Evolutionary conservation across 768 basidiomycete genomes (phyloP).

Genomic region (Trametes cinnabarina): DNA sequence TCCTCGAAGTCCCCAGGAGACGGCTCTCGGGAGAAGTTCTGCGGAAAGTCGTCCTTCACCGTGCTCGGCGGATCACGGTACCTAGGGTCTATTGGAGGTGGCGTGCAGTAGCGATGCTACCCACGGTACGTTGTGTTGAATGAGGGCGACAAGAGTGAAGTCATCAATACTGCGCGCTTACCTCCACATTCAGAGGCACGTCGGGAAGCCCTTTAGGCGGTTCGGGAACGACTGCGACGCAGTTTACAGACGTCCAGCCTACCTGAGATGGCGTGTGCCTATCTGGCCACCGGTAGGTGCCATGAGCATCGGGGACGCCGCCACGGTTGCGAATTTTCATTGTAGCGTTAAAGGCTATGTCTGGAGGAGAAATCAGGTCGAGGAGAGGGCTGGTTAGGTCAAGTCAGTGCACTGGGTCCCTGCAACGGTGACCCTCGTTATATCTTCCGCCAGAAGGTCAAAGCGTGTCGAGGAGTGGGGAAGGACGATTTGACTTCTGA

Average conservation of each 20-base stretch:
- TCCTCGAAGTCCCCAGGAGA: conserved; percentile 1
- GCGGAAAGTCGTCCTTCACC: conserved; percentile 7
- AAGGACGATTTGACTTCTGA: too few species aligned
- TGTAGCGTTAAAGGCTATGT: too few species aligned
- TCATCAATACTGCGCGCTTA: neutral
- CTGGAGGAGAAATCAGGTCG: too few species aligned
- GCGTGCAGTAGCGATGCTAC: conserved; percentile 15
- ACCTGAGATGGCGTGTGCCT: neutral
- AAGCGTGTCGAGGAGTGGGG: too few species aligned
- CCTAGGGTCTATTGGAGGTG: conserved; percentile 9
- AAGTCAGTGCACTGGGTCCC: too few species aligned
- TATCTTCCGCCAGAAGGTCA: too few species aligned
- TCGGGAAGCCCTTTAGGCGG: conserved; percentile 3
- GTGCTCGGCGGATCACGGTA: neutral
- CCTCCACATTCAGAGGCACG: conserved; percentile 11
- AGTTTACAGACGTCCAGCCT: neutral
- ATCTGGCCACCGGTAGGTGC: neutral
- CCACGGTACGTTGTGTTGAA: neutral
- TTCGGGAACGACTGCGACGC: neutral
- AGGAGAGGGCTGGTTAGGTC: too few species aligned
- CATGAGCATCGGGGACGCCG: neutral
- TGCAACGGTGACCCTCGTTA: too few species aligned
- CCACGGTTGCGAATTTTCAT: neutral
- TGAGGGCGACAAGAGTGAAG: neutral
- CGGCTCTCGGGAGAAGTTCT: neutral